Base-by-base conservation (phyloP, 202 grass and related monocot genomes). In the Elaeis oleifera region DNA sequence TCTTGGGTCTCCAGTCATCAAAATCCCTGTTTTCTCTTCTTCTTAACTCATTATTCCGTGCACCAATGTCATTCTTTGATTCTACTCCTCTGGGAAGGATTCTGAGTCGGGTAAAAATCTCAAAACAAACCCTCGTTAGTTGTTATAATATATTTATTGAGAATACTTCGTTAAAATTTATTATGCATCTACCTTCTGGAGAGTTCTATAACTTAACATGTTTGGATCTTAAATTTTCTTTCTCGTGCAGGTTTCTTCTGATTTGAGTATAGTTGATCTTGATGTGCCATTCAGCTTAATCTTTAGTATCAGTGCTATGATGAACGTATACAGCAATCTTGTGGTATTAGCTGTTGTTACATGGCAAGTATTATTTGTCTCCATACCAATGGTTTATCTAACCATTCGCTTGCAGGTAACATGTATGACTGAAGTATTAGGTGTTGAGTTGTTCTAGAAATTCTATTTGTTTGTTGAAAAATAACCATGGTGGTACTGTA, bases 41-140 rank as follows among this genome's bases (percentile, higher is more conserved):
- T 64, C 74, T 91, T 16, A 61, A 65, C 65, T 89, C 79, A 44
- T 74, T 97, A 9, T 91, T 97, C 49, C 77, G 25, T 57, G 87
- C 87, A 58, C 84, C 92, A 0, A 86, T 89, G 82, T 78, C 86
- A 39, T 97, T 97, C 77, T 97, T 83, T 57, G 92, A 91, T 75
- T 97, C 84, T 61, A 97, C 88, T 21, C 92, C 92, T 81, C 28
- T 97, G 0, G 92, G 92, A 89, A 89, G 84, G 73, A 71, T 91
- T 74, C 82, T 97, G 69, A 86, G 88, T 60, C 74, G 82, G 60
- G 92, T 97, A 80, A 89, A 80, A 74, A 49, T 56, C 25, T 23
- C 49, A 23, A 54, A 67, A 55, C 9, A 44, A 13, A 44, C 13
- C 36, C 2, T 44, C 11, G 9, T 14, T 20, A 20, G 20, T 20